Evolutionary conservation across 2,329 filamentous ascomycete genomes (phyloP), one percentile per base, ranked within the genome.

Genomic region (Cylindrodendrum hubeiense): DNA sequence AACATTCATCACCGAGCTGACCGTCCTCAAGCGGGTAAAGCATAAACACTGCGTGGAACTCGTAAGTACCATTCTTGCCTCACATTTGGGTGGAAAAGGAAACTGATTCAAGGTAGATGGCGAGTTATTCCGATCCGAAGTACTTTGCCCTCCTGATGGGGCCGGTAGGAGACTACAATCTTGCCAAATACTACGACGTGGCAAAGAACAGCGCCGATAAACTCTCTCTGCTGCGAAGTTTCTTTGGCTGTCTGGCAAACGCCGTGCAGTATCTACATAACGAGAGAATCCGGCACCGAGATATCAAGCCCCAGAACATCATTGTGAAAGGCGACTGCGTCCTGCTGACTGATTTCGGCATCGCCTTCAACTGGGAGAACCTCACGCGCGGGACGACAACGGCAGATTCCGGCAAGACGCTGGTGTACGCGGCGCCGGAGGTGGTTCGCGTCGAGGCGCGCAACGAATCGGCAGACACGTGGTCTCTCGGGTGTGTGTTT

Each of bases 221-320:
- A 19, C 30, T 52, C n/a, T 52, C 49, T 5, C n/a, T 52, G 26
- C n/a, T 60, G 24, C 15, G 57, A n/a, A 53, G 46, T 46, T 60
- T 53, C 47, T 53, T 60, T 44, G 57, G 57, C 15, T 60, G 57
- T 26, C 46, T 60, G 6, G 34, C 46, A 12, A 52, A 30, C 21
- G 54, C 60, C 21, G 15, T 63, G 15, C 30, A 51, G 46, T 60
- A 65, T 21, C 30, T 65, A 15, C 62, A 65, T 22, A 26, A 24
- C 39, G 13, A 34, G 19, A 41, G 24, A 12, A 56, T 65, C 19
- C 62, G 56, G 4, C 63, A 68, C 41, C 51, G 56, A 8, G 66
- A 68, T 21, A 68, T 68, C 26, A 68, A 68, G 60, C 66, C 66
- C 5, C 55, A 60, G 9, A 68, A 68, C 13, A 68, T 68, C 24